These are phyloP conservation scores for Beauveria varroae DNA, from an alignment of 2,329 filamentous ascomycete species.

Conservation along the genomic window DNA sequence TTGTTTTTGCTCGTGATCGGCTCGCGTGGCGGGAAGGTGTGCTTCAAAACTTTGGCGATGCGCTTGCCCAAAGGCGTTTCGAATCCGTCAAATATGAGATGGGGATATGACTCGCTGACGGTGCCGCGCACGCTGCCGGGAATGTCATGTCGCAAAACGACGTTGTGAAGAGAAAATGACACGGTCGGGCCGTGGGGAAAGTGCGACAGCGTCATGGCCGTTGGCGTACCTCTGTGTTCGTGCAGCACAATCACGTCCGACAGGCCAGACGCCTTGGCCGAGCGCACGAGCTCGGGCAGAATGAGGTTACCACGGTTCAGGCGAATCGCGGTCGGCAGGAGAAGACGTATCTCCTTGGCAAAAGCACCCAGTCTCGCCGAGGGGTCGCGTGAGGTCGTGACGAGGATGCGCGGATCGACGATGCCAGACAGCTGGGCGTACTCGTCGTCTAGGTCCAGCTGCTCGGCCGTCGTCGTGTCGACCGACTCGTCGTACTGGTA, in stretches of 20 bases:
- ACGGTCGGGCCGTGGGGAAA: constrained; percentile 75
- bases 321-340: constrained; percentile 78
- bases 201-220: constrained; percentile 79
- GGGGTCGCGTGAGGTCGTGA: constrained; percentile 86
- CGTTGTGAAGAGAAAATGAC: constrained; percentile 85
- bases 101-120: constrained; percentile 86
- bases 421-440: constrained; percentile 88
- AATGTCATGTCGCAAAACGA: constrained; percentile 87
- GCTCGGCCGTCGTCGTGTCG: constrained; percentile 59
- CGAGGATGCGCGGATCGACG: constrained; percentile 78
- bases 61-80: constrained; percentile 70
- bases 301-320: constrained; percentile 89
- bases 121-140: constrained; percentile 81
- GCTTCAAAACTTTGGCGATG: constrained; percentile 84
- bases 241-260: constrained; percentile 83
- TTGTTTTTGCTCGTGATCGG: constrained; percentile 62
- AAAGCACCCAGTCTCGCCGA: constrained; percentile 81
- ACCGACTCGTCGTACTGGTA: constrained; percentile 89
- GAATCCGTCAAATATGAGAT: constrained; percentile 94
- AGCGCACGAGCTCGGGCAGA: constrained; percentile 74
- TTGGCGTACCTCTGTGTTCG: constrained; percentile 88
- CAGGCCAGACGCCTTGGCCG: constrained; percentile 71
- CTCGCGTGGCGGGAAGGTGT: constrained; percentile 87
- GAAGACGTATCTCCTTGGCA: constrained; percentile 79
- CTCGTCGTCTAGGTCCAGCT: constrained; percentile 76